These are phyloP conservation scores for Ustilago loliicola DNA, from an alignment of 1,284 basidiomycete genomes.

Conservation along the genomic window DNA sequence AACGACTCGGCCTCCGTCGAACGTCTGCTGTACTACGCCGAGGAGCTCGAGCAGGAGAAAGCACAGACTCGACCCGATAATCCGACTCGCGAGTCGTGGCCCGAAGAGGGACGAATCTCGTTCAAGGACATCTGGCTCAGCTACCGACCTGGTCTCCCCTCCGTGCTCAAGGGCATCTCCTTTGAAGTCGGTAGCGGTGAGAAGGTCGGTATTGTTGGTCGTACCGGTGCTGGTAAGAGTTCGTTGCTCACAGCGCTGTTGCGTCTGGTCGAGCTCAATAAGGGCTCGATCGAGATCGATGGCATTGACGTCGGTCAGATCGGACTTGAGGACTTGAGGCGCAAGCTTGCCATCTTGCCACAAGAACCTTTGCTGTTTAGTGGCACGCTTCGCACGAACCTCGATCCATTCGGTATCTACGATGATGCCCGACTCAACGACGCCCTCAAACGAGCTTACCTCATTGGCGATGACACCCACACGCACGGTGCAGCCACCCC, in stretches of 20 bases:
- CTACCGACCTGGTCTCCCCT: constrained; percentile 73
- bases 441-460: constrained; percentile 69
- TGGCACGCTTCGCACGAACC: constrained; percentile 71
- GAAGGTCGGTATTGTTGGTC: constrained; percentile 75
- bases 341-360: constrained; percentile 59
- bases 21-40: constrained; percentile 68
- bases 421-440: constrained; percentile 70
- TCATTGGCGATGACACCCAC: constrained; percentile 58
- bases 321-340: constrained; percentile 72
- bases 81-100: constrained; percentile 65
- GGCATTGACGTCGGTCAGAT: constrained; percentile 75
- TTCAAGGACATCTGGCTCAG: constrained; percentile 71
- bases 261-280: constrained; percentile 78
- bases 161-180: constrained; percentile 73
- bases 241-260: constrained; percentile 81
- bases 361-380: constrained; percentile 71
- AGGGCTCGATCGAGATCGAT: constrained; percentile 80
- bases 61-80: constrained; percentile 58
- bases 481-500: constrained; percentile 46
- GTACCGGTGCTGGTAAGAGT: constrained; percentile 77
- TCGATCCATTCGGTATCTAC: constrained; percentile 70
- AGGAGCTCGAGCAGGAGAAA: constrained; percentile 67
- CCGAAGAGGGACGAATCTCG: constrained; percentile 64
- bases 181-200: constrained; percentile 72
- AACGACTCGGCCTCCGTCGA: constrained; percentile 70